Evolutionary conservation across 306 rosid genomes (phyloP).

Genomic region (Alnus glutinosa): DNA sequence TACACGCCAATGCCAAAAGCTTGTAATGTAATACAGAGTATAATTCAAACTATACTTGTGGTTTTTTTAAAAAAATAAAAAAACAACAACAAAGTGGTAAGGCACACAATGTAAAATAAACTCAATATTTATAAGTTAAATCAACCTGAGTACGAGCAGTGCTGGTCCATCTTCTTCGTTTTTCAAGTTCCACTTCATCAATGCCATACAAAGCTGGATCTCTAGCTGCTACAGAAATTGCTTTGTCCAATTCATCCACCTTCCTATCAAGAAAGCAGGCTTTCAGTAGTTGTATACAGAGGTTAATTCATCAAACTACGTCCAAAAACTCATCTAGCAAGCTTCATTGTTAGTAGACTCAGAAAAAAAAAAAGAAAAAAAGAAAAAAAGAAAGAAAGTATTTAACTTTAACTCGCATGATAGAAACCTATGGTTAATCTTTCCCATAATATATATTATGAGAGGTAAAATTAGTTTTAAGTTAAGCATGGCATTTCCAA

Average conservation of each 20-base stretch:
- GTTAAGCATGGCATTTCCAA: background rate
- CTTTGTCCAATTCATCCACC: constrained; percentile 96
- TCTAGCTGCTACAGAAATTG: constrained; percentile 89
- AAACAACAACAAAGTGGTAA: no score
- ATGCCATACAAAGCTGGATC: constrained; percentile 88
- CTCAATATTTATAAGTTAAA: background rate
- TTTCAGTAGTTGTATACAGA: constrained; percentile 52
- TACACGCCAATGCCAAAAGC: constrained; percentile 15
- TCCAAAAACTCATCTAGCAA: background rate
- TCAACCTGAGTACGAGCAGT: constrained; percentile 71
- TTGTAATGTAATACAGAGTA: background rate
- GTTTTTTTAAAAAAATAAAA: background rate
- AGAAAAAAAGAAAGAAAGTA: constrained; percentile 4
- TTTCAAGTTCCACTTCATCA: constrained; percentile 88
- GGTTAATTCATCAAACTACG: background rate
- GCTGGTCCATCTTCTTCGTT: constrained; percentile 87
- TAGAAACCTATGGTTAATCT: background rate
- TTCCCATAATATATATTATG: background rate
- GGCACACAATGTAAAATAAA: no score
- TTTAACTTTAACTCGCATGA: constrained; percentile 3
- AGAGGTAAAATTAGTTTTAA: background rate
- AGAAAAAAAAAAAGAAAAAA: constrained; percentile 4
- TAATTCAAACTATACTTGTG: constrained; percentile 5
- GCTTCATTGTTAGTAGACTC: background rate
- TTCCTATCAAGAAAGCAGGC: constrained; percentile 79